Evolutionary conservation across 768 basidiomycete genomes (phyloP), one percentile per base, ranked within the genome.

Genomic region (Lactarius indigo): DNA sequence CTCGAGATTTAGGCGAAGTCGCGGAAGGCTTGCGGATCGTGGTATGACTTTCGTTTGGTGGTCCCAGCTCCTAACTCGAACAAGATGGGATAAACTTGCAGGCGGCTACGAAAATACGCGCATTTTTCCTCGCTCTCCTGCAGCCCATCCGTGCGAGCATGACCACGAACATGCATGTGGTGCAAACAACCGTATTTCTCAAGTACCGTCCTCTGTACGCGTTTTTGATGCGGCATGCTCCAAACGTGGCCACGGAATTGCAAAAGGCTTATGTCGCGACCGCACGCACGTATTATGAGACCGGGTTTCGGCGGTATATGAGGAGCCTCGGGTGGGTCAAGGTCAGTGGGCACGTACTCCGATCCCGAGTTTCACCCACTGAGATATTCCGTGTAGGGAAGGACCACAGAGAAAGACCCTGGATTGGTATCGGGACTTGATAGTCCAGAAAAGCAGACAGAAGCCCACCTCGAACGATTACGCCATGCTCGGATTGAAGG

Each of bases 201-300:
- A 94, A 95, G 75, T 94, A 94, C 74, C 83, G 83, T 57, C 80
- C 90, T 9, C 81, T 98, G 64, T 98, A 87, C 72, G 83, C 84
- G 1, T 99, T 98, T 74, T 81, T 99, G 42, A 87, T 89, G 69
- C 87, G 92, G 2, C 91, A 94, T 68, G 91, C 91, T 6, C 83
- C 88, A 10, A 82, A 82, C 39, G 90, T 95, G 35, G 95, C 97
- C 3, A 83, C 83, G 56, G 96, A 98, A 75, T 79, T 99, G 28
- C 94, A 94, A 74, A 82, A 93, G 60, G 88, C 92, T 3, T 99
- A 99, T 75, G 79, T 90, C 33, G 84, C 84, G 39, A 86, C 91
- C 31, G 90, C 92, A 17, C 87, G 95, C 47, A 84, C 92, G 26
- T 99, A 97, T 75, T 98, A 94, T 66, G 97, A 99, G 78, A 98